Evolutionary conservation across 495 filamentous ascomycete species (phyloP).

Genomic region (Aspergillus bridgeri): DNA sequence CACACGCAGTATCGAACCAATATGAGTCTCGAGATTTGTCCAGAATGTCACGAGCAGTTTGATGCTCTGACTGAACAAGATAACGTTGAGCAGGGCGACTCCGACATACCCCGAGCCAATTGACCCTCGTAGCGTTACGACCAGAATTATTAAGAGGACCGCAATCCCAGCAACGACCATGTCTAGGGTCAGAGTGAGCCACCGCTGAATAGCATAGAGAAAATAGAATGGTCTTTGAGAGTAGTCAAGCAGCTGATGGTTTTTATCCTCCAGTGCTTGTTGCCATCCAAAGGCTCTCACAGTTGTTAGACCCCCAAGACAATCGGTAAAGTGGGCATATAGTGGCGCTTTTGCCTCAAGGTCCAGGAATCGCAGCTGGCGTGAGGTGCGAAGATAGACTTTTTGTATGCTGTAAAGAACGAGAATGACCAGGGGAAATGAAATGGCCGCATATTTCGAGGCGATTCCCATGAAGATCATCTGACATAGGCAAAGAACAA

Average conservation of each 20-base stretch:
- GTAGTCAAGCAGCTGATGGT: constrained; percentile 50
- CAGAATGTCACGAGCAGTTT: constrained; percentile 52
- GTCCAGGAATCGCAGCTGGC: constrained; percentile 61
- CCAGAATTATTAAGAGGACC: constrained; percentile 44
- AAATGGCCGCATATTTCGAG: constrained; percentile 48
- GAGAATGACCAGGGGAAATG: constrained; percentile 47
- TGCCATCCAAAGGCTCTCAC: constrained; percentile 59
- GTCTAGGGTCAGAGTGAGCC: constrained; percentile 51
- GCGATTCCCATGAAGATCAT: constrained; percentile 49
- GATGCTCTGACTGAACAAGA: constrained; percentile 51
- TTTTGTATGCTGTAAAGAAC: constrained; percentile 55
- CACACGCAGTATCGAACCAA: constrained; percentile 58
- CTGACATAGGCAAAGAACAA: constrained; percentile 47
- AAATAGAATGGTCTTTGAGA: constrained; percentile 60
- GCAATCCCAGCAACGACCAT: constrained; percentile 48
- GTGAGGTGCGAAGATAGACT: constrained; percentile 61
- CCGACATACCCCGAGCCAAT: constrained; percentile 51
- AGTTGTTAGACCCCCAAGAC: constrained; percentile 45
- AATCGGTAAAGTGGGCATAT: constrained; percentile 57
- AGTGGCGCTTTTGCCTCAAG: constrained; percentile 60
- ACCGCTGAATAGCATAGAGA: constrained; percentile 51
- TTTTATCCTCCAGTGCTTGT: constrained; percentile 41
- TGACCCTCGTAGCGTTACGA: constrained; percentile 40
- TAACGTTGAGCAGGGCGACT: constrained; percentile 56
- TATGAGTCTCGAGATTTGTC: constrained; percentile 55